Base-by-base conservation (phyloP, 2,329 filamentous ascomycete genomes). In the Cladosporium sp. region DNA sequence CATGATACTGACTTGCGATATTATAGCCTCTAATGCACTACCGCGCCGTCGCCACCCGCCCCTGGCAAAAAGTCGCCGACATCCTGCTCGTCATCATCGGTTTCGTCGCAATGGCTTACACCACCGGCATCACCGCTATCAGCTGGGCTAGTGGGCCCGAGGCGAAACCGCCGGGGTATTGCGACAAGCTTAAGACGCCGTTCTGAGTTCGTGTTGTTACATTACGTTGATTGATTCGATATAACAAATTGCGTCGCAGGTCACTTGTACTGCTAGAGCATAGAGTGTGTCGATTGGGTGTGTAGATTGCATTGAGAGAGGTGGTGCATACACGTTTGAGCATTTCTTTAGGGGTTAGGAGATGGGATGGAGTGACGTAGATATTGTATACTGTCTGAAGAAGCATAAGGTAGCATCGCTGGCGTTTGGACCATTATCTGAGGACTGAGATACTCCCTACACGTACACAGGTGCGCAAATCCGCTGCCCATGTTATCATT, bases 21-120 rank as follows among this genome's bases (percentile, higher is more conserved):
- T 56, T n/a, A 14, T 66, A 97, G 91, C 93, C 94, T 45, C 80
- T 99, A 73, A 85, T 99, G 55, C 94, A 99, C 72, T 89, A 90
- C 76, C 87, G 83, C 70, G 92, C 85, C 12, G 88, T 96, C 28
- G 89, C 92, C 0, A 85, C 80, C 59, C 89, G 79, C 55, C 80
- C 75, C 43, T 79, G 85, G 63, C 88, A 91, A 74, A 88, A 85
- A 63, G 75, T 83, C 14, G 80, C 87, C 5, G 93, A 99, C 67
- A 79, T 97, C 40, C 65, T 79, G 0, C 84, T 99, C 37, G 88
- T 90, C 67, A 77, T 92, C 59, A 91, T 97, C 68, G 94, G 94
- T 7, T 76, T 92, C 55, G 74, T 92, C 17, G 90, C 90, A 66
- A 99, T 97, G 89, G 84, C 84, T 5, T 99, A 99, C 74, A 96